Conservation (phyloP, 2,329 filamentous ascomycete species). For the Cladosporium austrohemisphaericum region DNA sequence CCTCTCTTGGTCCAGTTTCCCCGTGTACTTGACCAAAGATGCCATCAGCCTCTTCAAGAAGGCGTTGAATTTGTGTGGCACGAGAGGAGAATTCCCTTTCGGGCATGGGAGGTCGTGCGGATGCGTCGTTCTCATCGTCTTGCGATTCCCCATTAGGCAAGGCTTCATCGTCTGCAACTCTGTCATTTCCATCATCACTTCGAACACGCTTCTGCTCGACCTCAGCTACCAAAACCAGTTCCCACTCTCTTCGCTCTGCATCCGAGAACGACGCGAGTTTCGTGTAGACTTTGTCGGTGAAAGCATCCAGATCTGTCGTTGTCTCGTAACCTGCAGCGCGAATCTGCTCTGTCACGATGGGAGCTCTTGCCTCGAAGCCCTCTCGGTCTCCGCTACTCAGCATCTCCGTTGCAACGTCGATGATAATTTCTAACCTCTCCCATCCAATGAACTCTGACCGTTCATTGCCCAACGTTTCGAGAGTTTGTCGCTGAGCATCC, state of each 20-base stretch:
- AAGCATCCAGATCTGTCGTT: constrained; percentile 17
- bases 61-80: constrained; percentile 46
- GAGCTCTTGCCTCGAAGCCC: constrained; percentile 15
- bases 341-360: constrained; percentile 21
- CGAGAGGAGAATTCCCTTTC: constrained; percentile 43
- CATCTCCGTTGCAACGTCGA: constrained; percentile 26
- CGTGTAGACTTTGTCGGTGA: constrained; percentile 23
- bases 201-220: background rate
- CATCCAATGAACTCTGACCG: constrained; percentile 23
- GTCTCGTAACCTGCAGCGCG: constrained; percentile 19
- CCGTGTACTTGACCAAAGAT: constrained; percentile 9
- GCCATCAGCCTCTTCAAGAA: constrained; percentile 42
- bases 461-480: constrained; percentile 21
- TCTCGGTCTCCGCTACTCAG: constrained; percentile 18
- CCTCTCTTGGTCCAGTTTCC: background rate
- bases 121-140: background rate
- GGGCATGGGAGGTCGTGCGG: constrained; percentile 36
- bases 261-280: constrained; percentile 23
- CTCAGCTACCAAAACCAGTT: constrained; percentile 24
- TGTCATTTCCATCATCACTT: background rate
- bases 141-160: background rate
- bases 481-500: constrained; percentile 13
- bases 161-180: background rate
- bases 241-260: constrained; percentile 26
- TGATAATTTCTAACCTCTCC: constrained; percentile 23